Base-by-base conservation (phyloP, 345 rosid species). In the Gossypium ekmanianum region DNA sequence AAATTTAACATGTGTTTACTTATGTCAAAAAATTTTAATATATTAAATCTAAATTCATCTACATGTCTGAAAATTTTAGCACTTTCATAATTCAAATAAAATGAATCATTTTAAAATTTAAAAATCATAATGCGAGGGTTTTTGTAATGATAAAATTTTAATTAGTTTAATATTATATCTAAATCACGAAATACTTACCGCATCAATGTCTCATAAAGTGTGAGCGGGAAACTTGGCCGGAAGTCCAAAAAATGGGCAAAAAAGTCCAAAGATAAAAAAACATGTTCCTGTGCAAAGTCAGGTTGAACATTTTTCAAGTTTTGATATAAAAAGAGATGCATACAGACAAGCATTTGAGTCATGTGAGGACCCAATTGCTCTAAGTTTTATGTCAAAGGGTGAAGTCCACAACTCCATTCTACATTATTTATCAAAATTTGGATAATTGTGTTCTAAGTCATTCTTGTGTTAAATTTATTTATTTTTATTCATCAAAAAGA, bases 171-270 rank as follows among this genome's bases (percentile, higher is more conserved):
- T 34, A 34, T 34, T 34, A 20, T 55, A 16, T 55, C 5, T 56
- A 24, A 58, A 58, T 22, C 26, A 58, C 26, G 17, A 58, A 58
- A 58, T 24, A 24, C 2, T 22, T 58, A 11, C 22, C 20, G 57
- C 57, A 50, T 50, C 2, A 9, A 5, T 68, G 57, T 24, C 72
- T 27, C 58, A 27, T 69, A 69, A 69, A 69, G 73, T 51, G 12
- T 22, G 17, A 45, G 77, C 59, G 58, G 50, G 20, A 74, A 39
- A 64, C 51, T 41, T 47, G 72, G 41, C 48, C 72, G 56, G 57
- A 11, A 45, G 71, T 67, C 71, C 55, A 45, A 22, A 67, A 11
- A 11, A 12, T 47, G 4, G 56, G 55, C 71, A 13, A 67, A 12
- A 67, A 45, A 7, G 34, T 22, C 54, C 39, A 45, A 67, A 22